Percentiles rank a stretch among this genome's conserved stretches.
phyloP scores from a whole-genome alignment of 2,329 filamentous ascomycete genomes.

The Diaporthe citri region DNA sequence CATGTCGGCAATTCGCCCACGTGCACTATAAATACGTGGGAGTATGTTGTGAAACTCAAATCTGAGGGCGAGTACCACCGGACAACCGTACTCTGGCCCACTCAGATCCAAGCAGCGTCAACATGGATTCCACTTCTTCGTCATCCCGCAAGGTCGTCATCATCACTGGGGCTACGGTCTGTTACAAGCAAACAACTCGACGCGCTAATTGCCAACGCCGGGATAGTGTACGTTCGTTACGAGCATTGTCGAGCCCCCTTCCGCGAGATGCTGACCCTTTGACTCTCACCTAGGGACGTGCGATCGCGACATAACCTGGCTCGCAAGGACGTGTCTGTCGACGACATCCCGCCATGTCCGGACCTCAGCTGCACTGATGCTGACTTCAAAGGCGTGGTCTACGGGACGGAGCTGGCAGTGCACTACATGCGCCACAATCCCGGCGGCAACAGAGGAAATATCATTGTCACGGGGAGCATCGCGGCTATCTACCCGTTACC shows the following conservation, averaged over 20 bases:
- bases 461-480: slow-evolving; percentile 14
- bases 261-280: not conserved
- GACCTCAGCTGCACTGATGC: slow-evolving; percentile 43
- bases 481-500: not conserved
- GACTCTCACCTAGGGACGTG: not conserved
- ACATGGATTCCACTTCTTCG: not conserved
- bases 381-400: slow-evolving; percentile 41
- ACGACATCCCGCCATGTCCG: slow-evolving; percentile 1
- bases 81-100: too few species aligned
- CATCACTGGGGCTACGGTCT: slow-evolving; percentile 8
- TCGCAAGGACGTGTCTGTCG: not conserved
- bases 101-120: not conserved
- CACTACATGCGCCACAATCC: slow-evolving; percentile 40
- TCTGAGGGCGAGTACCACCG: not conserved
- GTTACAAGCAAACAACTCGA: not conserved
- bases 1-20: not conserved
- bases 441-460: not conserved
- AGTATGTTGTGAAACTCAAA: not conserved
- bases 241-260: not conserved
- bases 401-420: slow-evolving; percentile 37
- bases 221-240: not conserved
- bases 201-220: not conserved
- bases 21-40: not conserved
- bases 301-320: slow-evolving; percentile 3
- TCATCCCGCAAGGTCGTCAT: not conserved